phyloP scores from a whole-genome alignment of 306 rosid genomes.

The Inga leiocalycina region DNA sequence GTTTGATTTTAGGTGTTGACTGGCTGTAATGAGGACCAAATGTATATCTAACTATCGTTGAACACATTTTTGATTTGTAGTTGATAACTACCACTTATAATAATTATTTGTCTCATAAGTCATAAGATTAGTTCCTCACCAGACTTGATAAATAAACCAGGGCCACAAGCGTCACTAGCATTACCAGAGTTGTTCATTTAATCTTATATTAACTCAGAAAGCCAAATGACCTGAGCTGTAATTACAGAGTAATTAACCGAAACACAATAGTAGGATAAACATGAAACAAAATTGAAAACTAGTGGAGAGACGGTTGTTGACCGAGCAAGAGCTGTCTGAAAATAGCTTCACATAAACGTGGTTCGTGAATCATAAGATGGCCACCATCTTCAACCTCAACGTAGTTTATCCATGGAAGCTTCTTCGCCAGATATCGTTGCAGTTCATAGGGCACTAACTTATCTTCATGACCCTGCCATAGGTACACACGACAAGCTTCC shows the following conservation, averaged over 20 bases:
- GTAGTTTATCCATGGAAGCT: constrained; percentile 48
- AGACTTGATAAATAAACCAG: too few relatives aligned
- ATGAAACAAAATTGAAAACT: not conserved
- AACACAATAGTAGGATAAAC: not conserved
- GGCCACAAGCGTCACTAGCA: too few relatives aligned
- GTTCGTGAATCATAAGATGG: constrained; percentile 38
- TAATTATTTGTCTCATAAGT: too few relatives aligned
- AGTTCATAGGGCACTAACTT: constrained; percentile 40
- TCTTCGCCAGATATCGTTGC: constrained; percentile 33
- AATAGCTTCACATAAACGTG: constrained; percentile 36
- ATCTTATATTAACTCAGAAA: not conserved
- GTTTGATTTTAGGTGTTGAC: too few relatives aligned
- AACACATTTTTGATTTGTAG: too few relatives aligned
- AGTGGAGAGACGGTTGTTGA: constrained; percentile 16
- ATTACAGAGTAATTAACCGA: not conserved
- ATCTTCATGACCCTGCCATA: constrained; percentile 45
- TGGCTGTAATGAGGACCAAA: too few relatives aligned
- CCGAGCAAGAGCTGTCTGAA: constrained; percentile 38
- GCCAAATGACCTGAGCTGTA: not conserved
- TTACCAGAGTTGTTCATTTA: too few relatives aligned
- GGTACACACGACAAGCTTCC: constrained; percentile 16
- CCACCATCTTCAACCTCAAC: constrained; percentile 45
- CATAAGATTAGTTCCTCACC: too few relatives aligned
- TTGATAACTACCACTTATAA: too few relatives aligned
- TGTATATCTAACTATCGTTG: too few relatives aligned